phyloP scores from a whole-genome alignment of 2,329 filamentous ascomycete genomes.

The Fusarium protoensiforme region DNA sequence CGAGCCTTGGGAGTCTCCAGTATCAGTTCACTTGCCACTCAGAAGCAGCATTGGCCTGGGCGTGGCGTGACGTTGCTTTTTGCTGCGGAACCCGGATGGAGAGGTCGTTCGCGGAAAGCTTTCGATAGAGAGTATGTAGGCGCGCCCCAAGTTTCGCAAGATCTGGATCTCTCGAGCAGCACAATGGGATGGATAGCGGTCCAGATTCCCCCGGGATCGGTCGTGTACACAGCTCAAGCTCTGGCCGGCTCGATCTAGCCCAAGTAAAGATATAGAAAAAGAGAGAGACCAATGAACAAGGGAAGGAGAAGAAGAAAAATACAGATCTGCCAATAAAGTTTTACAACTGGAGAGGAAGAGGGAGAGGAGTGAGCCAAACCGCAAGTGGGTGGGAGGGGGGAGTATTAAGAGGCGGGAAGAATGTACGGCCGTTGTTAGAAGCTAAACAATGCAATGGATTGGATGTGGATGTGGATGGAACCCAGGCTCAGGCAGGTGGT shows the following conservation, averaged over 20 bases:
- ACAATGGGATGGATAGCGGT: background rate
- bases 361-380: background rate
- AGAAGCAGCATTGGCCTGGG: constrained; percentile 20
- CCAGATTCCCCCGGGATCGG: constrained; percentile 4
- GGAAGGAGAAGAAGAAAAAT: background rate
- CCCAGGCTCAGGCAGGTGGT: background rate
- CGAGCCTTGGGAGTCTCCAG: constrained; percentile 7
- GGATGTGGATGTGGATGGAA: background rate
- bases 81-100: constrained; percentile 15
- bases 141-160: constrained; percentile 3
- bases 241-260: background rate
- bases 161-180: background rate
- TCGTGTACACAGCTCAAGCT: constrained; percentile 18
- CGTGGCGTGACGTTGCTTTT: constrained; percentile 16
- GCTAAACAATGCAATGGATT: background rate
- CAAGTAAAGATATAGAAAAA: constrained; percentile 28
- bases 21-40: constrained; percentile 11
- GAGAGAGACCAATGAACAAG: constrained; percentile 10
- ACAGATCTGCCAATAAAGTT: background rate
- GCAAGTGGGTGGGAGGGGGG: constrained; percentile 10
- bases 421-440: constrained; percentile 19
- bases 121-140: background rate
- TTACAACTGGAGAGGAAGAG: background rate
- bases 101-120: constrained; percentile 1
- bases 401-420: constrained; percentile 18